Evolutionary conservation across 1,284 basidiomycete species (phyloP).

Genomic region (Rhodotorula sp.): DNA sequence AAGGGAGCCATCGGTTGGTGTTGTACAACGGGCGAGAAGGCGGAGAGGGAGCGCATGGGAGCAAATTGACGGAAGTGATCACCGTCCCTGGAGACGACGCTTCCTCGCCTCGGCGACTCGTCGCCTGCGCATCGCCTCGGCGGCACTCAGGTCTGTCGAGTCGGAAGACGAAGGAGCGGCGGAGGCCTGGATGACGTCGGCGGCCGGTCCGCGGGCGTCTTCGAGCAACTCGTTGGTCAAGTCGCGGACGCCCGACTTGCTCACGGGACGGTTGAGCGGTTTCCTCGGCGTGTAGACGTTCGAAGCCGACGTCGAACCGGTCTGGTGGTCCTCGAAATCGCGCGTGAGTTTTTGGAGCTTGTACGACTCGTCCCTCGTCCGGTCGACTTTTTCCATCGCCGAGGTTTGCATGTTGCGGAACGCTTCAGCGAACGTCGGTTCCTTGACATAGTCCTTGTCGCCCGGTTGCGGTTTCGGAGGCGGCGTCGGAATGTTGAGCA

Average conservation of each 20-base stretch:
- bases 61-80: no score
- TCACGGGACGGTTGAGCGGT: not conserved
- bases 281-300: constrained; percentile 14
- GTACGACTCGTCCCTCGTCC: constrained; percentile 19
- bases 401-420: constrained; percentile 37
- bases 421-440: constrained; percentile 39
- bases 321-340: constrained; percentile 4
- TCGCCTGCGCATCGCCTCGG: constrained; percentile 15
- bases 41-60: not conserved
- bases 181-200: constrained; percentile 13
- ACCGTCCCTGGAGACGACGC: constrained; percentile 15
- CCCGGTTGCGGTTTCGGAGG: constrained; percentile 44
- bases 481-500: constrained; percentile 56
- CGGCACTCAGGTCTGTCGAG: not conserved
- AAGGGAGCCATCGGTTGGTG: not conserved
- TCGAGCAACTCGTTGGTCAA: not conserved
- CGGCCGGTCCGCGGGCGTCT: not conserved
- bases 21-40: not conserved
- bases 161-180: not conserved
- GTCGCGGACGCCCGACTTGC: not conserved
- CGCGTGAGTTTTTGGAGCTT: constrained; percentile 8
- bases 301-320: not conserved
- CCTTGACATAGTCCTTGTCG: constrained; percentile 31
- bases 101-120: constrained; percentile 22
- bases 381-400: constrained; percentile 26